phyloP scores from a whole-genome alignment of 2,329 filamentous ascomycete genomes.

The Fusarium sp. region DNA sequence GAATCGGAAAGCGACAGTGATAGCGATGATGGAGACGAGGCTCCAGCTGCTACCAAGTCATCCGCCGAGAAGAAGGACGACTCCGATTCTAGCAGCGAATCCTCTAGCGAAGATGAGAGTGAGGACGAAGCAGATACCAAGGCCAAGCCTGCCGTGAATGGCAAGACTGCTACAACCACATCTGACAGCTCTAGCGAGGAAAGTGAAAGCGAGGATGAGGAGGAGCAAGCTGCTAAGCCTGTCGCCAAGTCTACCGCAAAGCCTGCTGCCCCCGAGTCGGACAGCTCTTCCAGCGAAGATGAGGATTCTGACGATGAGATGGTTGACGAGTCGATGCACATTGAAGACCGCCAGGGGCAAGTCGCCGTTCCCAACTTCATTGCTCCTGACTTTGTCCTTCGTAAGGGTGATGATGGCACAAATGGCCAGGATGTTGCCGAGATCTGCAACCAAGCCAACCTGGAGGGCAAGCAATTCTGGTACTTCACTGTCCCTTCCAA shows the following conservation, averaged over 20 bases:
- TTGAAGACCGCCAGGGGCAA: conserved; percentile 54
- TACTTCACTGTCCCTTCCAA: conserved; percentile 82
- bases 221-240: conserved; percentile 33
- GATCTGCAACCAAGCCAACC: conserved; percentile 70
- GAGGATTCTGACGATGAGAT: conserved; percentile 52
- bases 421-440: conserved; percentile 64
- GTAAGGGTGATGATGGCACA: conserved; percentile 60
- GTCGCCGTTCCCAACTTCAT: conserved; percentile 63
- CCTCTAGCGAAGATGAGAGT: conserved; percentile 50
- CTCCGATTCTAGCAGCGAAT: conserved; percentile 45
- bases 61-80: conserved; percentile 28
- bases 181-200: conserved; percentile 47
- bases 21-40: conserved; percentile 47
- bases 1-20: conserved; percentile 52
- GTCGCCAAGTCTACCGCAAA: conserved; percentile 31
- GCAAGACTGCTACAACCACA: conserved; percentile 23
- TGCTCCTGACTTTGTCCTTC: conserved; percentile 68
- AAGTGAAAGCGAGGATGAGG: conserved; percentile 45
- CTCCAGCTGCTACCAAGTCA: conserved; percentile 33
- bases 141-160: conserved; percentile 40
- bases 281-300: conserved; percentile 46
- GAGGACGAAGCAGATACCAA: conserved; percentile 45
- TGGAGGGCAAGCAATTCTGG: conserved; percentile 83
- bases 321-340: conserved; percentile 59
- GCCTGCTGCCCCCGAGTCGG: conserved; percentile 30